A percentile compares a stretch with the other conserved stretches of the same genome.
These are phyloP conservation scores for Plasmopara muralis DNA, from an alignment of 352 stramenopile species.

Conservation along the genomic window DNA sequence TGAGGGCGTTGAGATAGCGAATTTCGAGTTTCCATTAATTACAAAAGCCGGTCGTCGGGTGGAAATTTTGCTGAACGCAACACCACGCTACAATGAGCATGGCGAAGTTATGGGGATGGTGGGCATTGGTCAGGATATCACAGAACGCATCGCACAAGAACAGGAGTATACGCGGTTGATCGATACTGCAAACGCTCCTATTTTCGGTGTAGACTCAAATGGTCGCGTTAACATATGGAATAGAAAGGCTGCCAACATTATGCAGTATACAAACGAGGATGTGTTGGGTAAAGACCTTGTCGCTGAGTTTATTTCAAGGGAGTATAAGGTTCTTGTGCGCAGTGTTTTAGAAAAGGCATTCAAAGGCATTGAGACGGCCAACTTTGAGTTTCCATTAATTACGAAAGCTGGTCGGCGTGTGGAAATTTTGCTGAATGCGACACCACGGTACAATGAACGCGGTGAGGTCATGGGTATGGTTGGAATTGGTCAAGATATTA, in stretches of 20 bases:
- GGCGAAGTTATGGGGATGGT: constrained; percentile 48
- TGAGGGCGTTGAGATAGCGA: constrained; percentile 25
- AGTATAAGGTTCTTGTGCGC: constrained; percentile 54
- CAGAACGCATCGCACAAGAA: constrained; percentile 32
- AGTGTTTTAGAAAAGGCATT: constrained; percentile 59
- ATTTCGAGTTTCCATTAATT: constrained; percentile 30
- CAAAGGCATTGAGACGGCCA: constrained; percentile 60
- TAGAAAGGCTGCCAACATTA: too few relatives aligned
- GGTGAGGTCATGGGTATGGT: constrained; percentile 77
- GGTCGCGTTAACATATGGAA: too few relatives aligned
- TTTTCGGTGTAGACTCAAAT: constrained; percentile 53
- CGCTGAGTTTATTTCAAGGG: constrained; percentile 79
- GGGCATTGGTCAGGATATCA: constrained; percentile 47
- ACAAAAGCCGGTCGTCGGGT: constrained; percentile 33
- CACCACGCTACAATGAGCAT: constrained; percentile 38
- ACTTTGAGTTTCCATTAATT: constrained; percentile 85
- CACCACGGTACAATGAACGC: constrained; percentile 70
- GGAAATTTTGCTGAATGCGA: constrained; percentile 81
- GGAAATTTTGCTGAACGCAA: constrained; percentile 48
- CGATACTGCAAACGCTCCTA: constrained; percentile 64
- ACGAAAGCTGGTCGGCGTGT: constrained; percentile 72
- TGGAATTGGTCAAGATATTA: constrained; percentile 80
- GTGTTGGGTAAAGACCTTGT: constrained; percentile 84
- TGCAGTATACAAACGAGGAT: constrained; percentile 86
- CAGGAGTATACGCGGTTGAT: constrained; percentile 33